A percentile compares a stretch with the other conserved stretches of the same genome.
Conservation (phyloP, 2,329 filamentous ascomycete species). For the Neopestalotiopsis rosae region DNA sequence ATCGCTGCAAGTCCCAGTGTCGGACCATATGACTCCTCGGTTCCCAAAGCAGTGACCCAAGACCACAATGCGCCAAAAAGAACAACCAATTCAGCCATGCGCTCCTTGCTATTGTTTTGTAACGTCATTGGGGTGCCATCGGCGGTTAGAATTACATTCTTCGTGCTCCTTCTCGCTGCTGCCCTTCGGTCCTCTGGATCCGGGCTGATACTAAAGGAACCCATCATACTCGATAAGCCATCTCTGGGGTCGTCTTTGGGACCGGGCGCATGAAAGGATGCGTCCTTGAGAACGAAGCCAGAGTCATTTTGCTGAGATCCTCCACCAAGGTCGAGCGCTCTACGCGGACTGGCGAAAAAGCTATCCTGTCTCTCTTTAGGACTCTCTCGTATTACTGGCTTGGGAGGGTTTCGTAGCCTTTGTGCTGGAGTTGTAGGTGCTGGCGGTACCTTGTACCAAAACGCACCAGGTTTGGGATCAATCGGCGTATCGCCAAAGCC, state of each 20-base stretch:
- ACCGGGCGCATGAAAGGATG: slow-evolving; percentile 37
- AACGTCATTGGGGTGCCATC: neutral
- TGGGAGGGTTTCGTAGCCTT: slow-evolving; percentile 64
- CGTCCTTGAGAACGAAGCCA: slow-evolving; percentile 29
- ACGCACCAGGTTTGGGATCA: slow-evolving; percentile 55
- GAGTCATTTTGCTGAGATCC: slow-evolving; percentile 22
- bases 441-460: slow-evolving; percentile 73
- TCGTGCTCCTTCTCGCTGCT: slow-evolving; percentile 8
- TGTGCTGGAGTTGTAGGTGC: slow-evolving; percentile 72
- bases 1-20: slow-evolving; percentile 33
- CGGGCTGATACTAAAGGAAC: slow-evolving; percentile 38
- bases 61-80: slow-evolving; percentile 31
- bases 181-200: slow-evolving; percentile 31
- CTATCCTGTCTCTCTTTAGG: slow-evolving; percentile 51
- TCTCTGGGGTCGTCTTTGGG: slow-evolving; percentile 37
- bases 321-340: slow-evolving; percentile 29
- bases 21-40: slow-evolving; percentile 32
- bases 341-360: slow-evolving; percentile 48
- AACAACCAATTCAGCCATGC: slow-evolving; percentile 31
- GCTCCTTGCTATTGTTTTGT: slow-evolving; percentile 28
- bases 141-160: neutral
- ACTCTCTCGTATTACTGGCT: slow-evolving; percentile 55
- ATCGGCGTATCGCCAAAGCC: slow-evolving; percentile 47
- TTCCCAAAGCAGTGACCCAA: slow-evolving; percentile 34
- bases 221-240: slow-evolving; percentile 38